These are phyloP conservation scores for Diaporthe caulivora DNA, from an alignment of 2,329 filamentous ascomycete genomes.

Conservation along the genomic window DNA sequence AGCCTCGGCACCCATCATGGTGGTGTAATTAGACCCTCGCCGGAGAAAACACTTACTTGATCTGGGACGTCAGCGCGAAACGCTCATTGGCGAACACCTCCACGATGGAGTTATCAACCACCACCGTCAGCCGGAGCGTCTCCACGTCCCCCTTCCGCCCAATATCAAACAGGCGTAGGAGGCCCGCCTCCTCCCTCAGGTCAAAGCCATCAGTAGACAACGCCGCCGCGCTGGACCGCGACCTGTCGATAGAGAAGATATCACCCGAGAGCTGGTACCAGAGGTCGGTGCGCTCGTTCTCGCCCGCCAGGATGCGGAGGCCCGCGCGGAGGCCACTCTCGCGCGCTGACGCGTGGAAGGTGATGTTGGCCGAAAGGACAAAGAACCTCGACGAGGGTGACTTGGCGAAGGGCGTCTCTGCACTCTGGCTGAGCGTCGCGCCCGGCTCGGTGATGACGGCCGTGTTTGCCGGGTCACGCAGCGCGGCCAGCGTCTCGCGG, in stretches of 20 bases:
- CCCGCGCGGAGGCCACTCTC: slow-evolving; percentile 52
- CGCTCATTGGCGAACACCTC: slow-evolving; percentile 56
- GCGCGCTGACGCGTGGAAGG: slow-evolving; percentile 51
- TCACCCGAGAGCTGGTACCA: slow-evolving; percentile 60
- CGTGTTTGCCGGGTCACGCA: too few species aligned
- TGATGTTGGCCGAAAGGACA: slow-evolving; percentile 51
- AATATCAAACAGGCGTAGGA: slow-evolving; percentile 55
- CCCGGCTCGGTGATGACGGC: too few species aligned
- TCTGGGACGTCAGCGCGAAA: slow-evolving; percentile 57
- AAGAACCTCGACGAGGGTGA: slow-evolving; percentile 51
- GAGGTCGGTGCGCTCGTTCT: slow-evolving; percentile 54
- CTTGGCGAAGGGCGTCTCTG: slow-evolving; percentile 43
- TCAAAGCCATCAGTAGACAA: slow-evolving; percentile 53
- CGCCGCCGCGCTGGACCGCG: slow-evolving; percentile 54
- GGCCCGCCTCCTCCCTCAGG: slow-evolving; percentile 52
- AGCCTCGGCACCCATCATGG: too few species aligned
- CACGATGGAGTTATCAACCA: slow-evolving; percentile 53
- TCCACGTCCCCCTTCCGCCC: slow-evolving; percentile 48
- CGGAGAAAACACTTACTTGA: slow-evolving; percentile 48
- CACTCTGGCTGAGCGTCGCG: too few species aligned
- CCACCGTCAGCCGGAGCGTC: slow-evolving; percentile 53
- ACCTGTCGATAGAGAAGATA: slow-evolving; percentile 55
- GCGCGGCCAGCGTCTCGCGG: too few species aligned
- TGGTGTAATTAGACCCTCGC: neutral
- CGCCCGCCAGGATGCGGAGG: slow-evolving; percentile 54